Evolutionary conservation across 148 eudicot species (phyloP), one percentile per base, ranked within the genome.

Genomic region (Dianthus caryophyllus): DNA sequence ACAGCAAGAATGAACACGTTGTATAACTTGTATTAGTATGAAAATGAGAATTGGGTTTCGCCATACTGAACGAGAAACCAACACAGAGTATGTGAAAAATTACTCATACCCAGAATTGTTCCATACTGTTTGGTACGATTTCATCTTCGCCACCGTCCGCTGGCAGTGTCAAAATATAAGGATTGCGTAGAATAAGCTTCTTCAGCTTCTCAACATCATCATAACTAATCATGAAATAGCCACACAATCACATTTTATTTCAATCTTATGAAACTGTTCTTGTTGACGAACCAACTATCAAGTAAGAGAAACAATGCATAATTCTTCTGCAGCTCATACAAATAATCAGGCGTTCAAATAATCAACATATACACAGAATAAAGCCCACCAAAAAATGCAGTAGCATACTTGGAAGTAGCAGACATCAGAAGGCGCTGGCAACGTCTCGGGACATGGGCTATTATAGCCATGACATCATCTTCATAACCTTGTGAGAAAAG

Each of bases 371-470:
- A n/a, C n/a, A n/a, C n/a, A n/a, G n/a, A n/a, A n/a, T n/a, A n/a
- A n/a, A n/a, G n/a, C n/a, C 7, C 38, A 3, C 38, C 38, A 33
- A 33, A 33, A 51, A 2, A 17, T 13, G 24, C 56, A 64, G n/a
- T n/a, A n/a, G 69, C 77, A 59, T 17, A 94, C 99, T 96, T 94
- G 55, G 94, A 83, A 46, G 97, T 94, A 46, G 99, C 99, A 72
- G 99, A 94, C 99, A 94, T 88, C 44, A 94, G 88, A 74, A 94
- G 90, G 78, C 96, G 88, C 53, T 94, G 99, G 68, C 99, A 90
- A 60, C 88, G 82, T 71, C 80, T 82, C 70, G 93, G 90, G 24
- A 90, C 82, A 75, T 94, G 93, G 68, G 78, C 64, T 5, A 87
- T 84, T 61, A 94, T 81, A 67, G 92, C 84, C 77, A 72, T 88